phyloP scores from a whole-genome alignment of 805 yeast genomes.

The Cyberlindnera misumaiensis region DNA sequence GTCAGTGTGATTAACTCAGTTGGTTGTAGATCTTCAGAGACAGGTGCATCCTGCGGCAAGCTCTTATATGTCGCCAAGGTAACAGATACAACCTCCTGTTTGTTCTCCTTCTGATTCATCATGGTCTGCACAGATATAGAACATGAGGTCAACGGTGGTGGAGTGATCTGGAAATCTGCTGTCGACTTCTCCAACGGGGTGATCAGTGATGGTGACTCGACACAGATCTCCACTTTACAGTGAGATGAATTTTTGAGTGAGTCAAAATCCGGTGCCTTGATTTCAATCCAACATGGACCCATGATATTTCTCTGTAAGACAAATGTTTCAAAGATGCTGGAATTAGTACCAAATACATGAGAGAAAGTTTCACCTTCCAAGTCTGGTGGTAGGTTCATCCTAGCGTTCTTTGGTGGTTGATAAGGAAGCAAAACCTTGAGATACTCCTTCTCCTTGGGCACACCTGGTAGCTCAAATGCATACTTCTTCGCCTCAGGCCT shows the following conservation, averaged over 20 bases:
- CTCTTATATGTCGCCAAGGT: conserved; percentile 66
- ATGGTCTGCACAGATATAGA: conserved; percentile 76
- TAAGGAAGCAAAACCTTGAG: conserved; percentile 72
- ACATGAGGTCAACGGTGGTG: conserved; percentile 68
- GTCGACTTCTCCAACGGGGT: conserved; percentile 39
- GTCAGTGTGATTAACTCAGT: conserved; percentile 62
- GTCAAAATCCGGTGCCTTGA: conserved; percentile 55
- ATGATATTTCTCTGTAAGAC: conserved; percentile 75
- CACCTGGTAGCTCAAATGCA: conserved; percentile 78
- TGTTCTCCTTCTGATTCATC: conserved; percentile 64
- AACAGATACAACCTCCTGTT: conserved; percentile 83
- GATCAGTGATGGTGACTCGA: conserved; percentile 41
- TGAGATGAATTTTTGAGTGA: conserved; percentile 63
- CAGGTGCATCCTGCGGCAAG: conserved; percentile 70
- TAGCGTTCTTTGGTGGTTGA: conserved; percentile 49
- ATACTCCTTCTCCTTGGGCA: conserved; percentile 77
- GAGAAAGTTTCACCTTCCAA: conserved; percentile 70
- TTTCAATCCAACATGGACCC: conserved; percentile 97
- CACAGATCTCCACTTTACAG: conserved; percentile 69
- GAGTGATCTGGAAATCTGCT: conserved; percentile 29
- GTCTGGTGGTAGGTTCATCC: conserved; percentile 49
- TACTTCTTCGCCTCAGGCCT: conserved; percentile 72
- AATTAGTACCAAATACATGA: conserved; percentile 71
- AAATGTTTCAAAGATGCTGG: conserved; percentile 77
- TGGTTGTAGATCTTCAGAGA: conserved; percentile 54